Conservation (phyloP, 1,284 basidiomycete genomes). For the Melanopsichium pennsylvanicum region DNA sequence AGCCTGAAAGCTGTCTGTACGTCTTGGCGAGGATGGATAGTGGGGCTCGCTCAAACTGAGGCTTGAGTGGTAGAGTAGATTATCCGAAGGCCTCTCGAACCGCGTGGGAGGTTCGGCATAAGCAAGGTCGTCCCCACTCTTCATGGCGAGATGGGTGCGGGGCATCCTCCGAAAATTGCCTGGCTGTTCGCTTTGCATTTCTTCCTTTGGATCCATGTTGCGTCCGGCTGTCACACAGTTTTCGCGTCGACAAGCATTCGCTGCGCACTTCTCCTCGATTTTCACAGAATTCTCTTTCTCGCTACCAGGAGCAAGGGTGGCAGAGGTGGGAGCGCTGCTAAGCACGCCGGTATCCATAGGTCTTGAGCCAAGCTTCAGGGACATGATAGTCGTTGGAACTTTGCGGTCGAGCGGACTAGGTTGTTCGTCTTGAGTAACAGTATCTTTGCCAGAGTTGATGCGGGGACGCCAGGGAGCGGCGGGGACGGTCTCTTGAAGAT, state of each 20-base stretch:
- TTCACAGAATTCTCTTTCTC: constrained; percentile 5
- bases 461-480: constrained; percentile 35
- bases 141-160: no score
- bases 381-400: background rate
- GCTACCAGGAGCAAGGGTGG: constrained; percentile 11
- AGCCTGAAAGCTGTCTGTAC: constrained; percentile 2
- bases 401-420: constrained; percentile 32
- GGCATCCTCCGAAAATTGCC: no score
- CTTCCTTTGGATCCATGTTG: no score
- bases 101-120: no score
- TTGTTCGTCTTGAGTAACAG: constrained; percentile 1
- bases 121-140: no score
- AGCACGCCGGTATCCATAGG: background rate
- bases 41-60: constrained; percentile 1
- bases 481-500: constrained; percentile 12
- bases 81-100: no score
- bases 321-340: constrained; percentile 25
- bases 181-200: no score
- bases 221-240: no score
- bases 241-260: constrained; percentile 24
- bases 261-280: background rate
- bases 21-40: background rate
- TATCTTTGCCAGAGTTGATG: constrained; percentile 5
- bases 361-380: constrained; percentile 10
- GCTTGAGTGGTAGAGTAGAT: no score